These are phyloP conservation scores for Akanthomyces muscarius DNA, from an alignment of 2,329 filamentous ascomycete species.

Conservation along the genomic window DNA sequence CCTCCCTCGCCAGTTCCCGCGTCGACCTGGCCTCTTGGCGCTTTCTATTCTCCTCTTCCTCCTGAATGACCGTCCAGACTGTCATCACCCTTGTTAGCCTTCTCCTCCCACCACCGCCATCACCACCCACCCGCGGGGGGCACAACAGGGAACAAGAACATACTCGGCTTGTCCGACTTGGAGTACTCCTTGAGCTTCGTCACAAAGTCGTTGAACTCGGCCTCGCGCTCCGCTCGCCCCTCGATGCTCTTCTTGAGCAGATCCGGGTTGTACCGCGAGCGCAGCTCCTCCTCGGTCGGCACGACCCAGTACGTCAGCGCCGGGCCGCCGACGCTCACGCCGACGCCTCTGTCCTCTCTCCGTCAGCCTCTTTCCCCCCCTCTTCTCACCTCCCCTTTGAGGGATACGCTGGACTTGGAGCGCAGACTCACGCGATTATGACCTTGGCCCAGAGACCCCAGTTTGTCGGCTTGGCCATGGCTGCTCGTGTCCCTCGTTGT, in stretches of 20 bases:
- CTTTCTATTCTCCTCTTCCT: slow-evolving; percentile 41
- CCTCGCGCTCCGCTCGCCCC: slow-evolving; percentile 66
- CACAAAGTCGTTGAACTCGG: slow-evolving; percentile 90
- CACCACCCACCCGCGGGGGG: too few relatives aligned
- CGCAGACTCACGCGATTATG: slow-evolving; percentile 57
- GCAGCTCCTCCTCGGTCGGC: slow-evolving; percentile 88
- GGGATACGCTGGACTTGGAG: too few relatives aligned
- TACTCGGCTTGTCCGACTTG: slow-evolving; percentile 89
- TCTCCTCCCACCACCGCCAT: neutral
- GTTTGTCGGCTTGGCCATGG: slow-evolving; percentile 42
- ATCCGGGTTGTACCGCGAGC: slow-evolving; percentile 89
- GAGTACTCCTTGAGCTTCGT: slow-evolving; percentile 79
- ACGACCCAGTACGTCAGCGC: slow-evolving; percentile 74
- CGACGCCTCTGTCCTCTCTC: slow-evolving; percentile 54
- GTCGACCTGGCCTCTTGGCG: slow-evolving; percentile 34
- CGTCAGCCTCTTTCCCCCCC: slow-evolving; percentile 17
- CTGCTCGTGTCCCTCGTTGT: slow-evolving; percentile 31
- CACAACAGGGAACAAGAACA: slow-evolving; percentile 28
- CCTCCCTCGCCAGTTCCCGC: slow-evolving; percentile 38
- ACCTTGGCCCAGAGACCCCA: slow-evolving; percentile 66
- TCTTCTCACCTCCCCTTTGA: too few relatives aligned
- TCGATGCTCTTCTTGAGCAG: slow-evolving; percentile 87
- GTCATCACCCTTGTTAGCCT: slow-evolving; percentile 10
- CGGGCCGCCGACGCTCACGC: slow-evolving; percentile 77
- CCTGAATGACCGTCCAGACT: slow-evolving; percentile 52